These are phyloP conservation scores for Colletotrichum sp. DNA, from an alignment of 2,329 filamentous ascomycete species.

Conservation along the genomic window DNA sequence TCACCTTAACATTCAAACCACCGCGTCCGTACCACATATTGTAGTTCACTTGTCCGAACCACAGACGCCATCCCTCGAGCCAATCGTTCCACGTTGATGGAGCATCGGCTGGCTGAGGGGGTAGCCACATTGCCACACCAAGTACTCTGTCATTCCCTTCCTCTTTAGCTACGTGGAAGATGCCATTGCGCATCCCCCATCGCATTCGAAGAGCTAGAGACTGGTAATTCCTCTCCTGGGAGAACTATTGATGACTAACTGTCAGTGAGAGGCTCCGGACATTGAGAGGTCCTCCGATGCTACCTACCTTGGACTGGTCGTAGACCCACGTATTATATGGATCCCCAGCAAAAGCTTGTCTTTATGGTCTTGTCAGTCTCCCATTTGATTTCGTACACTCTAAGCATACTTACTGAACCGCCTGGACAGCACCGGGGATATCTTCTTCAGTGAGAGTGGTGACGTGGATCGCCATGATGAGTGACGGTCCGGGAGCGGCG, in stretches of 20 bases:
- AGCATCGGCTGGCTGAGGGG: conserved; percentile 53
- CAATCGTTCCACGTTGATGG: conserved; percentile 66
- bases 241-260: conserved; percentile 50
- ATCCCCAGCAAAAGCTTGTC: conserved; percentile 67
- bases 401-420: conserved; percentile 54
- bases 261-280: neutral
- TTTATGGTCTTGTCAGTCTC: neutral
- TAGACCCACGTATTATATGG: conserved; percentile 73
- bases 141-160: conserved; percentile 59
- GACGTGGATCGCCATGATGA: conserved; percentile 58
- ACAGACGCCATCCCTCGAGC: conserved; percentile 69
- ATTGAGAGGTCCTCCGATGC: neutral
- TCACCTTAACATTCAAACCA: conserved; percentile 65
- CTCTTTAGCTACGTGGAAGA: conserved; percentile 74
- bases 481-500: neutral
- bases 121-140: conserved; percentile 76
- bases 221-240: conserved; percentile 62
- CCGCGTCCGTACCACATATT: conserved; percentile 73
- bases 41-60: conserved; percentile 68
- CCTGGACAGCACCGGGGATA: conserved; percentile 67
- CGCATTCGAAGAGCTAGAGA: conserved; percentile 69
- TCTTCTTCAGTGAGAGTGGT: conserved; percentile 60
- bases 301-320: conserved; percentile 54
- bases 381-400: neutral
- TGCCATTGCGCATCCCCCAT: conserved; percentile 73